These are phyloP conservation scores for Carex sylvatica DNA, from an alignment of 202 grass and related monocot genomes.

Conservation along the genomic window DNA sequence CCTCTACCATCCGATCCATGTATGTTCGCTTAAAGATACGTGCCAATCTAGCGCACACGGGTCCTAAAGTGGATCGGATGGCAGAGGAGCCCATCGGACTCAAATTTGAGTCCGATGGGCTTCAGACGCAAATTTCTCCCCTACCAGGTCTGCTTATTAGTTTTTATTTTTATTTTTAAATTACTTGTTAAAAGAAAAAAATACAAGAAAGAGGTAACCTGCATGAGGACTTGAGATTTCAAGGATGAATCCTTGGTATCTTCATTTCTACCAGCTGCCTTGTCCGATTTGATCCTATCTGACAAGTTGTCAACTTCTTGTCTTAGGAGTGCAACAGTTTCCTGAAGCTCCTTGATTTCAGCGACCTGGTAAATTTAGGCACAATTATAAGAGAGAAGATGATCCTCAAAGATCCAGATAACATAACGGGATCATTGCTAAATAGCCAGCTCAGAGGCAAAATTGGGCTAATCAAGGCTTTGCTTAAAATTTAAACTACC, in stretches of 20 bases:
- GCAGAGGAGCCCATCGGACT: too few relatives aligned
- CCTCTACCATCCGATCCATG: too few relatives aligned
- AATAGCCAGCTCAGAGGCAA: neutral
- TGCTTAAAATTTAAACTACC: neutral
- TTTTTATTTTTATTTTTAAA: neutral
- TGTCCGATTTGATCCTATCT: slow-evolving; percentile 35
- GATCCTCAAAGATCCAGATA: neutral
- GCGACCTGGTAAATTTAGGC: slow-evolving; percentile 46
- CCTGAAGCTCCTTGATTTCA: slow-evolving; percentile 75
- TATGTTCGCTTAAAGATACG: too few relatives aligned
- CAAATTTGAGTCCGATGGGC: too few relatives aligned
- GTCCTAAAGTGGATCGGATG: too few relatives aligned
- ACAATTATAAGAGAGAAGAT: slow-evolving; percentile 29
- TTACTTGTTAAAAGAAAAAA: slow-evolving; percentile 7
- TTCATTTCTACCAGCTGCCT: slow-evolving; percentile 37
- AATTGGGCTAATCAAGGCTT: neutral
- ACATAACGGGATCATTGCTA: neutral
- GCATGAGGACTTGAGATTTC: slow-evolving; percentile 71
- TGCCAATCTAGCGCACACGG: too few relatives aligned
- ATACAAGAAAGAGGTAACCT: slow-evolving; percentile 42
- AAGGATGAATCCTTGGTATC: slow-evolving; percentile 47
- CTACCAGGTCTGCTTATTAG: neutral
- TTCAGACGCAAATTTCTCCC: too few relatives aligned
- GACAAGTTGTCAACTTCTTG: slow-evolving; percentile 52
- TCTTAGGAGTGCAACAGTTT: slow-evolving; percentile 51